Conservation (phyloP, 495 filamentous ascomycete genomes). For the Annulohypoxylon moriforme region DNA sequence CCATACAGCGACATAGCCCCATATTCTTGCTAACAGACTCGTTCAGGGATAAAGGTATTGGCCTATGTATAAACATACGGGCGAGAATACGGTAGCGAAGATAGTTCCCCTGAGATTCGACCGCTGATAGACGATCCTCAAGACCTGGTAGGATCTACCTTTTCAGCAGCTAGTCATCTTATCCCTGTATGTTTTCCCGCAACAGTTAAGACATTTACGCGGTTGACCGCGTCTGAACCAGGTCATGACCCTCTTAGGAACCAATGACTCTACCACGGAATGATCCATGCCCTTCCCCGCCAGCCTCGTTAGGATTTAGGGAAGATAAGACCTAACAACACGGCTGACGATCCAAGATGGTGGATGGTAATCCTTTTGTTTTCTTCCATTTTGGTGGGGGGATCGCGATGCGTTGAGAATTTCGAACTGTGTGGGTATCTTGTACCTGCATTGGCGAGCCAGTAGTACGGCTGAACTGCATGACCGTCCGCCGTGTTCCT, state of each 20-base stretch:
- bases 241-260: conserved; percentile 14
- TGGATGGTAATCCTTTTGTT: conserved; percentile 13
- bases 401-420: conserved; percentile 2
- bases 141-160: conserved; percentile 15
- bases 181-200: conserved; percentile 40
- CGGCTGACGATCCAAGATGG: conserved; percentile 9
- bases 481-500: conserved; percentile 43
- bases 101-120: conserved; percentile 8
- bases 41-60: neutral
- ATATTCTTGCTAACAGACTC: conserved; percentile 10
- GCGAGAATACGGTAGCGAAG: neutral
- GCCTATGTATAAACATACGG: neutral
- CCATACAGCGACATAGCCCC: neutral
- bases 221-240: conserved; percentile 38
- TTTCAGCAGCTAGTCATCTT: conserved; percentile 15
- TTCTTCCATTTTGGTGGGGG: neutral
- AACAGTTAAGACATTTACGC: conserved; percentile 39
- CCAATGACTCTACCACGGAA: conserved; percentile 30
- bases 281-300: conserved; percentile 34
- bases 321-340: conserved; percentile 1
- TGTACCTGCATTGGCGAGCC: conserved; percentile 42
- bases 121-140: conserved; percentile 15
- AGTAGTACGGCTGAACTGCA: conserved; percentile 38
- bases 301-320: conserved; percentile 26
- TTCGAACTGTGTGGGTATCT: conserved; percentile 30